phyloP scores from a whole-genome alignment of 2,329 filamentous ascomycete genomes.

The Penicillium sp. region DNA sequence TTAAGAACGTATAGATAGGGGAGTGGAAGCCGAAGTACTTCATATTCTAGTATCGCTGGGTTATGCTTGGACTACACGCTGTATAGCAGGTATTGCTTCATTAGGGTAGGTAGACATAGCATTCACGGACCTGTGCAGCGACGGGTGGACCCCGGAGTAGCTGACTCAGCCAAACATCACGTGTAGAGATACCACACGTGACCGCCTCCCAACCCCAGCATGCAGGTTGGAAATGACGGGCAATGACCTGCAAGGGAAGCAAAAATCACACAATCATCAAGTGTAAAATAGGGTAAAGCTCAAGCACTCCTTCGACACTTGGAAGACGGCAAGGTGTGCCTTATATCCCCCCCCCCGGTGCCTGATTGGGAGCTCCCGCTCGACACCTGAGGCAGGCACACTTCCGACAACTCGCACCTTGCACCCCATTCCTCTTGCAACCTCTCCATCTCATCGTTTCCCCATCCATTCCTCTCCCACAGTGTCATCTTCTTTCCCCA shows the following conservation, averaged over 20 bases:
- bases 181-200: neutral
- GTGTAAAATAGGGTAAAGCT: neutral
- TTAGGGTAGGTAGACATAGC: neutral
- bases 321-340: neutral
- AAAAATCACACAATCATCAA: neutral
- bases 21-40: too few species aligned
- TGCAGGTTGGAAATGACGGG: neutral
- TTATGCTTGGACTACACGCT: neutral
- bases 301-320: neutral
- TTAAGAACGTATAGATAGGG: neutral
- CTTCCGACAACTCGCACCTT: constrained; percentile 25
- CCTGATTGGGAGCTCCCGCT: constrained; percentile 18
- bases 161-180: neutral
- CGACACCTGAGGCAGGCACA: constrained; percentile 23
- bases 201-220: neutral
- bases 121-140: neutral
- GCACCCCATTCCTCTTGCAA: constrained; percentile 20
- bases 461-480: constrained; percentile 18
- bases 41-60: neutral
- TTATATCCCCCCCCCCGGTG: neutral
- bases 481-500: constrained; percentile 14
- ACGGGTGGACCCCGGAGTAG: neutral
- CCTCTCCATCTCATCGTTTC: constrained; percentile 23
- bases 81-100: neutral
- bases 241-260: neutral